Evolutionary conservation across 148 eudicot genomes (phyloP), one percentile per base, ranked within the genome.

Genomic region (Cornus controversa): DNA sequence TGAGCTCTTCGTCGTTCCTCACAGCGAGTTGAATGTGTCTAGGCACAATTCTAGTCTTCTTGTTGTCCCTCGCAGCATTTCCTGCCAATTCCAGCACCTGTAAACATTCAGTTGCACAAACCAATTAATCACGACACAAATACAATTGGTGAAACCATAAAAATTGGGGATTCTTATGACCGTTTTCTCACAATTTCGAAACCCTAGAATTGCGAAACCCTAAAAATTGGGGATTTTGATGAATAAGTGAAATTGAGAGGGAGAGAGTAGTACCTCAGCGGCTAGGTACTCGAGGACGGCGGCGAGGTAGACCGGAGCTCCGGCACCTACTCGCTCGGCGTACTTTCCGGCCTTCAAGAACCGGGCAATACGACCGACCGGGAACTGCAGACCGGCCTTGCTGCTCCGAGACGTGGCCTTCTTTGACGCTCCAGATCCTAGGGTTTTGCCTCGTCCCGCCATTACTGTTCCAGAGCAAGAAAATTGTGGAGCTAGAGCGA

Each of bases 31-130:
- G 97, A 24, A 93, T 91, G 83, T 93, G 97, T 53, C 97, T 85
- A 2, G 97, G 97, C 5, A 93, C 93, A 4, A 93, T 88, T 13
- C 97, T 71, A 0, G 95, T 91, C 84, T 93, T 93, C 89, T 93
- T 93, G 92, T 93, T 93, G 75, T 93, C 97, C 34, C 97, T 88
- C 0, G 97, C 97, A 0, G 97, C 97, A 40, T 93, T 91, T 71
- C 97, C 97, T n/a, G 95, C 97, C 83, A 93, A 84, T 31, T 93
- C 97, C 74, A 93, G 75, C 0, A 93, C 97, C 97, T 93, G 54
- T 13, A 76, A 15, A 63, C 27, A 28, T 18, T 23, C 29, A 53
- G 64, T 15, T 67, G 5, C 4, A 22, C 42, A 22, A 27, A 6
- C 28, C 57, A 40, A 7, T 13, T 37, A 16, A 15, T 28, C 6